These are phyloP conservation scores for Amesomyces nigricolor DNA, from an alignment of 2,329 filamentous ascomycete genomes.

Conservation along the genomic window DNA sequence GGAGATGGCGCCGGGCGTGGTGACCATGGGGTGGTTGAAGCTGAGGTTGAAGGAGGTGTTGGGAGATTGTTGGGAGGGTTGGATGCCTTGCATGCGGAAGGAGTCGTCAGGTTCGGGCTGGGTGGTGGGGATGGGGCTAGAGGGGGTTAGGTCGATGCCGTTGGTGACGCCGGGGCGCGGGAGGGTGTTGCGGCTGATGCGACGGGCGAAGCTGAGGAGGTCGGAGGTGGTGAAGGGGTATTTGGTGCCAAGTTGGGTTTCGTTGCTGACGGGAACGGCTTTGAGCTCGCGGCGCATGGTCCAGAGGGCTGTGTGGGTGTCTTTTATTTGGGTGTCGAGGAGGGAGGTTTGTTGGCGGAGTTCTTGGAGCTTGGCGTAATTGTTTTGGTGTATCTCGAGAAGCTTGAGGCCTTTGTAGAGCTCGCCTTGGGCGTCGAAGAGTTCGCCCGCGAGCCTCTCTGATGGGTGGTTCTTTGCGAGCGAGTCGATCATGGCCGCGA, in stretches of 20 bases:
- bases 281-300: conserved; percentile 68
- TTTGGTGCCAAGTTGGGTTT: conserved; percentile 32
- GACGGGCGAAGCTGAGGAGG: conserved; percentile 69
- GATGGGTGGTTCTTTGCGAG: conserved; percentile 79
- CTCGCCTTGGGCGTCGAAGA: conserved; percentile 64
- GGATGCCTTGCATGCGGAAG: conserved; percentile 6
- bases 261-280: conserved; percentile 52
- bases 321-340: conserved; percentile 67
- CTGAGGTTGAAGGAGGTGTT: conserved; percentile 19
- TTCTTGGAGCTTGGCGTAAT: conserved; percentile 61
- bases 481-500: conserved; percentile 68
- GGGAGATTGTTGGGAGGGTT: conserved; percentile 15
- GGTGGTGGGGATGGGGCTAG: conserved; percentile 23
- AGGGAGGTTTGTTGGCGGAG: conserved; percentile 60
- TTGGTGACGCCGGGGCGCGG: conserved; percentile 55
- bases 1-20: conserved; percentile 1
- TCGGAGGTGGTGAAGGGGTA: conserved; percentile 63
- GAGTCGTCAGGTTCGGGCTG: conserved; percentile 30
- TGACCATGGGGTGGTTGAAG: conserved; percentile 10
- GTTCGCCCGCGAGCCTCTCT: conserved; percentile 58
- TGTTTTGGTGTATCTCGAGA: conserved; percentile 67
- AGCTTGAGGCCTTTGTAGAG: conserved; percentile 61
- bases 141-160: conserved; percentile 27
- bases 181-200: conserved; percentile 74
- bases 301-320: conserved; percentile 64